These are phyloP conservation scores for Podaxis mareebaensis DNA, from an alignment of 768 basidiomycete species.

Conservation along the genomic window DNA sequence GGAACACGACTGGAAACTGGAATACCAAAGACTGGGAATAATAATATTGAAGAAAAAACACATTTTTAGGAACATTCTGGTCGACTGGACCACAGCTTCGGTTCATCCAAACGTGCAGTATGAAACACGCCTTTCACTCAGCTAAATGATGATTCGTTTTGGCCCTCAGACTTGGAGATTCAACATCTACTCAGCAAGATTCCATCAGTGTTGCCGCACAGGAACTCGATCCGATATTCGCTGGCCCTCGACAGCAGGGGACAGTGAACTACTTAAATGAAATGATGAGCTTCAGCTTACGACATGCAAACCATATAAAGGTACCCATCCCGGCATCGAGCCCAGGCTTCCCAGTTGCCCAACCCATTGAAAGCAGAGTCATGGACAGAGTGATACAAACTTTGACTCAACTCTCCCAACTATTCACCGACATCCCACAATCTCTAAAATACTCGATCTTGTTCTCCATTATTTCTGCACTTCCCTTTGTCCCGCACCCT, in stretches of 20 bases:
- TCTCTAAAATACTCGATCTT: neutral
- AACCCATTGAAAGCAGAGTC: neutral
- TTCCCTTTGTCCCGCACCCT: neutral
- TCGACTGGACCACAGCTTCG: too few relatives aligned
- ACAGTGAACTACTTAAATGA: neutral
- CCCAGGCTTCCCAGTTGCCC: neutral
- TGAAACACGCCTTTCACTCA: too few relatives aligned
- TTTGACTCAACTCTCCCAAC: neutral
- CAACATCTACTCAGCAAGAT: too few relatives aligned
- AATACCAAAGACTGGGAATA: too few relatives aligned
- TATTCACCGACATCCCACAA: neutral
- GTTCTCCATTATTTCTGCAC: neutral
- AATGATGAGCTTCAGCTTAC: neutral
- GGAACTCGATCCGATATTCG: neutral
- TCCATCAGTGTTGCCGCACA: too few relatives aligned
- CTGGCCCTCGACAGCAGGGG: too few relatives aligned
- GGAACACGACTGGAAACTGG: too few relatives aligned
- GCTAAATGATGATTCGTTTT: too few relatives aligned
- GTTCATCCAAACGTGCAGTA: too few relatives aligned
- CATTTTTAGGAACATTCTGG: too few relatives aligned
- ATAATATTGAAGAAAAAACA: too few relatives aligned
- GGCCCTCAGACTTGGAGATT: too few relatives aligned
- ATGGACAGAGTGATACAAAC: neutral
- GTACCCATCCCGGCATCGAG: neutral
- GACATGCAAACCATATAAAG: neutral